Evolutionary conservation across 1,139 yeast species (phyloP), one percentile per base, ranked within the genome.

Genomic region (Hyphopichia burtonii): DNA sequence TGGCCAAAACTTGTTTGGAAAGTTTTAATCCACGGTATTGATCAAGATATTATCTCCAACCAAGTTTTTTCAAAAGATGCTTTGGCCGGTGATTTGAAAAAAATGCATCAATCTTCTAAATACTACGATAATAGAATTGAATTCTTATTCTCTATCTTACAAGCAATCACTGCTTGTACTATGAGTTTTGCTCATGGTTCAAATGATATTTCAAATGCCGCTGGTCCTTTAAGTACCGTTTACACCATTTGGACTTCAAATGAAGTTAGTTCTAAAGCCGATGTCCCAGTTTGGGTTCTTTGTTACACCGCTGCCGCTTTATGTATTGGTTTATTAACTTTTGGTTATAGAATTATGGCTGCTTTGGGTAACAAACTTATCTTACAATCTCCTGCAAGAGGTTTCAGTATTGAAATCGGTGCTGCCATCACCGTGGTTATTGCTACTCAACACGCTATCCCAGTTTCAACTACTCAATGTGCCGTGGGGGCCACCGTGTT

Each of bases 141-240:
- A 64, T 83, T 75, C 61, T 66, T 85, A 53, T 85, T 79, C 63
- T 81, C 93, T 4, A 69, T 84, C 51, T 68, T 83, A 45, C 94
- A 85, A 65, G 84, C 81, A 40, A 66, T 85, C 47, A 84, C 91
- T 41, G 91, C 94, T 18, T 77, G 83, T 55, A 84, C 90, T 47
- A 84, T 84, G 83, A 83, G 91, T 4, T 83, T 85, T 62, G 88
- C 91, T 15, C 94, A 85, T 56, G 89, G 94, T 48, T 83, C 93
- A 36, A 86, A 85, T 58, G 94, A 85, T 65, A 83, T 86, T 51
- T 76, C 91, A 40, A 85, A 85, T 55, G 91, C 93, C 34, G 79
- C 87, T 31, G 93, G 89, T 51, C 93, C 93, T 28, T 71, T 83
- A 54, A 68, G 90, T 31, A 76, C 90, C 20, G 77, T 84, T 28